Base-by-base conservation (phyloP, 2,329 filamentous ascomycete species). In the Penicillium italicum region DNA sequence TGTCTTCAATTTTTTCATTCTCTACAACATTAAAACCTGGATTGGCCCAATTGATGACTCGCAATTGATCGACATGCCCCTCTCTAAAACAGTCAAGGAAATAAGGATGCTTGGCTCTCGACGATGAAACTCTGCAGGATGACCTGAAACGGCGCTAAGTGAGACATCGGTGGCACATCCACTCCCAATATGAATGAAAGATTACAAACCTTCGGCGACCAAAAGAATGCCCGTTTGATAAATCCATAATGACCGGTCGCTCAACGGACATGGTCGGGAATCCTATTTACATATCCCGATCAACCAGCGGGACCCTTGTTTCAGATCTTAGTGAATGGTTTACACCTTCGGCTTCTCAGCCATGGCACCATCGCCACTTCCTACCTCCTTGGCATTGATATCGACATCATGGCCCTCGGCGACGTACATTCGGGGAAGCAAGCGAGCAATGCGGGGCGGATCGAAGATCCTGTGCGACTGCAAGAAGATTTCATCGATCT, bases 401-500 rank as follows among this genome's bases (percentile, higher is more conserved):
- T 50, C 47, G 6, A 50, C 4, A 14, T 16, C 4, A 16, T 50
- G 37, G 6, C 20, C 16, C 20, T 44, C 30, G 4, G 48, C 37
- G 34, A 50, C 28, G 12, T 50, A 38, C 28, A 44, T 50, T 1
- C 20, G 37, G 11, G 47, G 37, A 34, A 50, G 47, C 5, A 37
- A 50, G 6, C 62, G 53, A 1, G 69, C 68, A 38, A 72, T 50
- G 5, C 57, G 53, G 0, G 63, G 63, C 28, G 67, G 65, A 40
- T 71, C 62, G 33, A 69, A 63, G 20, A 70, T 62, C 38, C 41
- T 66, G 38, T 64, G 73, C 0, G 69, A 62, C 51, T 66, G 68
- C 24, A 67, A 55, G 56, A 74, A 74, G n/a, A 75, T 72, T 48
- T 72, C 68, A 57, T 75, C 72, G 14, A 75, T 72, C 51, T 75